Base-by-base conservation (phyloP, 2,329 filamentous ascomycete species). In the Penicillium corylophilum region DNA sequence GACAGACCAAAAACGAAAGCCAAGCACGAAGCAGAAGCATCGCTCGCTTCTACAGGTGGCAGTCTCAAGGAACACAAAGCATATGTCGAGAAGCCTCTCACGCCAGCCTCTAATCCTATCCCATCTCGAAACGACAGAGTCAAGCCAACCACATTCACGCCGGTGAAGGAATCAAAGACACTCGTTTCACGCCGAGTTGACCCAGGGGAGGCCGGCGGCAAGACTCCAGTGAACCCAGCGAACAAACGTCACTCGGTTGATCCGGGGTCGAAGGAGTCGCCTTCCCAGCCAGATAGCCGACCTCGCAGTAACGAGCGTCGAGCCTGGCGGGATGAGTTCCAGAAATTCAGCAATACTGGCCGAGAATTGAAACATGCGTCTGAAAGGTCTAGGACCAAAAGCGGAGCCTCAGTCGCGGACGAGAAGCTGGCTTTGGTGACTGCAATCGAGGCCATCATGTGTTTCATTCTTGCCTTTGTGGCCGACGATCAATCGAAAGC, bases 381-480 rank as follows among this genome's bases (percentile, higher is more conserved):
- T 13, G 65, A 71, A 29, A 65, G 71, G 48, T 64, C 70, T 47
- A 71, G 71, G 49, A 64, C 70, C 48, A 71, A 65, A 56, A 66
- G 65, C 10, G 59, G 56, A 9, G 57, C 59, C n/a, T 64, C 69
- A 22, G 56, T 43, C 22, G 50, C 51, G 18, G 69, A 70, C 44
- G 68, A 69, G 44, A 75, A 73, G 50, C 60, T 72, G 28, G 70
- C 71, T 24, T 71, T 68, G 15, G 67, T 68, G 13, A 70, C 71
- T 42, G 72, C 68, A 15, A 68, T 77, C 28, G 77, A 79, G 56
- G 71, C 74, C 10, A 66, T 78, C 38, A 64, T 79, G 36, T 76
- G 74, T 52, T 79, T 77, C 54, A 74, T 77, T 46, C 67, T 79
- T 28, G 74, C 75, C 10, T 77, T 77, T 53, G 69, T 73, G 40